Base-by-base conservation (phyloP, 2,329 filamentous ascomycete species). In the Fusarium penzigii region DNA sequence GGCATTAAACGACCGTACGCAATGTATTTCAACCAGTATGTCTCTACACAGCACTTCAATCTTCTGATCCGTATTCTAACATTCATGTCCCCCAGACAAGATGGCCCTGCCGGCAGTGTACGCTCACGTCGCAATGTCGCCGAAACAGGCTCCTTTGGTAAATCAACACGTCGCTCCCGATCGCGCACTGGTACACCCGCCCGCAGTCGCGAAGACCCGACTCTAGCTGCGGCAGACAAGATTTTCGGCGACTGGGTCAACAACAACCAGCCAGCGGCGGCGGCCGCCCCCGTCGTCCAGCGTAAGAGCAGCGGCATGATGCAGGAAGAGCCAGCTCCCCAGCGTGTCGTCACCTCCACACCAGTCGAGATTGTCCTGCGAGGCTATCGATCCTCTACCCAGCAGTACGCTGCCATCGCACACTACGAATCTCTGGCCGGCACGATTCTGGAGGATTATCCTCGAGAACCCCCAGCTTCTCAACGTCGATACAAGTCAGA, bases 361-460 rank as follows among this genome's bases (percentile, higher is more conserved):
- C 82, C 82, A 2, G 77, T 89, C 39, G 92, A 97, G 72, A 83
- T 96, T 57, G 85, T 96, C 49, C 78, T 97, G 14, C 89, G 92
- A 61, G 93, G 93, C 29, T 97, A 92, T 72, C 76, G 78, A 49
- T 81, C 80, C 14, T 69, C 77, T 2, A 70, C 84, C 70, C 75
- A 86, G 72, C 80, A 91, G 77, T 97, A 94, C 81, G 91, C 92
- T 29, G 92, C 92, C 34, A 87, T 97, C 63, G 86, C 89, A 61
- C 90, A 90, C 73, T 97, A 89, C 74, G 93, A 97, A 75, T 83
- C 87, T 54, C 85, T 96, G 40, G 93, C 90, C 7, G 92, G 92
- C 25, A 76, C 84, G 57, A 90, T 97, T 68, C 92, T 92, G 72
- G 93, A 97, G 74, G 92, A 97, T 73, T 97, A 97, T 72, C 85